These are phyloP conservation scores for Moricandia moricandioides DNA, from an alignment of 345 rosid genomes.

Conservation along the genomic window DNA sequence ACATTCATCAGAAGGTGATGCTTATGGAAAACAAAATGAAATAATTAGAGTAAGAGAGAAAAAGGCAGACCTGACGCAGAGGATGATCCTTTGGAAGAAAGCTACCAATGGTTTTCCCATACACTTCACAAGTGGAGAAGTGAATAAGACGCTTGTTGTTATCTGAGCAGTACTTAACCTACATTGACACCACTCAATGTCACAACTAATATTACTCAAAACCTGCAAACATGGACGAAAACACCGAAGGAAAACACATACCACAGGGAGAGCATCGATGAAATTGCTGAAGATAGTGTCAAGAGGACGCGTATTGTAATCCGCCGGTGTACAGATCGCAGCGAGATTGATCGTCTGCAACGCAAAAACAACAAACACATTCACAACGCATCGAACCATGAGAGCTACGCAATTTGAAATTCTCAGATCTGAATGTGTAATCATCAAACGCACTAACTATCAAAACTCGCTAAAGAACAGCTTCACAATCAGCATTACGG, in stretches of 20 bases:
- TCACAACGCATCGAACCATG: background rate
- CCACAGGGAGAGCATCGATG: slow-evolving; percentile 99
- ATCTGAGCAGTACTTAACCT: slow-evolving; percentile 99
- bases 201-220: background rate
- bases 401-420: too few species aligned
- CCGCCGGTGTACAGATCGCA: slow-evolving; percentile 99
- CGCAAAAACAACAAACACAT: slow-evolving; percentile 16
- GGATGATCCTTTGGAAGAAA: slow-evolving; percentile 95
- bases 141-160: slow-evolving; percentile 96
- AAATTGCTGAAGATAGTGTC: slow-evolving; percentile 99
- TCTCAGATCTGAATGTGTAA: too few species aligned
- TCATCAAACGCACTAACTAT: background rate
- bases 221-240: too few species aligned
- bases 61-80: slow-evolving; percentile 75
- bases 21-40: background rate
- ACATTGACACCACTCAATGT: slow-evolving; percentile 31
- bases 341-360: slow-evolving; percentile 88
- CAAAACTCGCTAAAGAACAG: background rate
- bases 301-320: slow-evolving; percentile 97
- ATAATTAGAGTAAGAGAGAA: background rate
- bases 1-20: background rate
- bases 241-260: slow-evolving; percentile 33
- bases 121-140: slow-evolving; percentile 98
- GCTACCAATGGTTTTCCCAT: slow-evolving; percentile 96
- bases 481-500: background rate